phyloP scores from a whole-genome alignment of 2,329 filamentous ascomycete species.

The Phymatotrichopsis omnivora region DNA sequence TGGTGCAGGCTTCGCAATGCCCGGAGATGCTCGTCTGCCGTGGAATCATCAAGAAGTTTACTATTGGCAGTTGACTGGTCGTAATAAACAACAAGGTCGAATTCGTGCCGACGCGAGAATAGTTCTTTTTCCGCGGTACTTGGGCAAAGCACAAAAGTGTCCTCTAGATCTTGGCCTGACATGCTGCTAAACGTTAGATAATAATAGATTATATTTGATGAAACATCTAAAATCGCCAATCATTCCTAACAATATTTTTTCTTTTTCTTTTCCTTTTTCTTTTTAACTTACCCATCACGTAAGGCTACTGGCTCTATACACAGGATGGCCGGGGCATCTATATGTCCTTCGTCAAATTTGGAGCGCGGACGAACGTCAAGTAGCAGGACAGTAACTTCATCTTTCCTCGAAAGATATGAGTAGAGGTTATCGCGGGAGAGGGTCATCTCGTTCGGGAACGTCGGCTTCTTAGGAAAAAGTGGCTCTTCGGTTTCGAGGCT shows the following conservation, averaged over 20 bases:
- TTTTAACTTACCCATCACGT: conserved; percentile 50
- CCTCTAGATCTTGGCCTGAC: conserved; percentile 51
- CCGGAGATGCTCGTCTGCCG: conserved; percentile 38
- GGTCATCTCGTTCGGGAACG: conserved; percentile 39
- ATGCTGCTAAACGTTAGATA: conserved; percentile 36
- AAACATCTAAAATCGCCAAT: conserved; percentile 1
- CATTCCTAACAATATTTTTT: conserved; percentile 18
- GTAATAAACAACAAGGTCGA: conserved; percentile 84
- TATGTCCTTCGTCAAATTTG: conserved; percentile 79
- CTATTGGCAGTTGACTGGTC: conserved; percentile 57
- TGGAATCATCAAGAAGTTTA: conserved; percentile 41
- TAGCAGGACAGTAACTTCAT: conserved; percentile 57
- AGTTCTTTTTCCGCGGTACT: conserved; percentile 57
- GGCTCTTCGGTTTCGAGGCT: too few relatives aligned
- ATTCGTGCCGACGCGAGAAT: conserved; percentile 62
- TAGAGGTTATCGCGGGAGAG: conserved; percentile 51
- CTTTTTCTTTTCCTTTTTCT: too few relatives aligned
- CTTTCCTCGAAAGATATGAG: conserved; percentile 51
- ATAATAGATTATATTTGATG: neutral
- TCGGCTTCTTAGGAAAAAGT: conserved; percentile 29
- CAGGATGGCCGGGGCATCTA: conserved; percentile 71
- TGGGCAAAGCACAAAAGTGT: conserved; percentile 61
- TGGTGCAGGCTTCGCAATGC: conserved; percentile 65
- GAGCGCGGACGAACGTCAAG: conserved; percentile 77
- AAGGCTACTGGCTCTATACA: conserved; percentile 79